Percentiles rank a stretch among this genome's conserved stretches.
Evolutionary conservation across 148 eudicot genomes (phyloP).

Genomic region (Fagopyrum tataricum): DNA sequence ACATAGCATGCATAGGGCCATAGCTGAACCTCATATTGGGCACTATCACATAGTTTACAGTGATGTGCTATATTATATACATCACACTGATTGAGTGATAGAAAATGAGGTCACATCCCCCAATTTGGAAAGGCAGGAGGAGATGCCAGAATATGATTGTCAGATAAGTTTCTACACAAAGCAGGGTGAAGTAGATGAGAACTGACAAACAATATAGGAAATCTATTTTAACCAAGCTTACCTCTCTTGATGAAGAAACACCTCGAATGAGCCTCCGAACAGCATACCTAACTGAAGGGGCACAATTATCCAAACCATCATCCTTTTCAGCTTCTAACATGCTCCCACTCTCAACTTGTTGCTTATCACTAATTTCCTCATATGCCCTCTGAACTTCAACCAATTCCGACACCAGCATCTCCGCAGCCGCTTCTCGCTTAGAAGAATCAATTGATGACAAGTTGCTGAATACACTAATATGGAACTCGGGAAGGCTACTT

Average conservation of each 20-base stretch:
- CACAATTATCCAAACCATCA: constrained; percentile 86
- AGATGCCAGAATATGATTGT: neutral
- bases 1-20: no score
- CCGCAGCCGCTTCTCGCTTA: constrained; percentile 68
- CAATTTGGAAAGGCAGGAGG: neutral
- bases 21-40: no score
- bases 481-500: constrained; percentile 58
- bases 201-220: neutral
- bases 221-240: constrained; percentile 10
- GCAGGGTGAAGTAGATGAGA: neutral
- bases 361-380: constrained; percentile 41
- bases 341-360: constrained; percentile 35
- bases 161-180: neutral
- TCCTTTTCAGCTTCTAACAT: constrained; percentile 79
- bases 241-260: constrained; percentile 88
- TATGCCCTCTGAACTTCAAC: constrained; percentile 60
- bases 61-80: no score
- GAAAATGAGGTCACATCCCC: neutral
- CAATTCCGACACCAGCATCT: constrained; percentile 59
- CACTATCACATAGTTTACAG: no score
- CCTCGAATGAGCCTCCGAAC: constrained; percentile 91
- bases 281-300: constrained; percentile 80
- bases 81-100: no score
- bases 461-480: constrained; percentile 62
- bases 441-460: constrained; percentile 49